Evolutionary conservation across 164 flowering plant species (phyloP), one percentile per base, ranked within the genome.

Genomic region (Berberis vulgaris): DNA sequence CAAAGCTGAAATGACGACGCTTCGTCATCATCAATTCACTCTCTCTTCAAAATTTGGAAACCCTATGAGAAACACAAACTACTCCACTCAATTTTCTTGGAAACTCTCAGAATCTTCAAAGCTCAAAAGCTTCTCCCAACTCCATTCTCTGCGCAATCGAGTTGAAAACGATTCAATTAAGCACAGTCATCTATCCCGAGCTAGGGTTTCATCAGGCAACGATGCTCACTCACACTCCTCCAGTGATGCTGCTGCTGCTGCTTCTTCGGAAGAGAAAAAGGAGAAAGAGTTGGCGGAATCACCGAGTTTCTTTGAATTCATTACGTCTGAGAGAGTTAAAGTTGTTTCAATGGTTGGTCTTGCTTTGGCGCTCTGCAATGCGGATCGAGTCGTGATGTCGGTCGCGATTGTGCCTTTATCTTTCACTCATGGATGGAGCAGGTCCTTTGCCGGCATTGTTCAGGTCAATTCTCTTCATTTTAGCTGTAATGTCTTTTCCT

Each of bases 331-430:
- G 87, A 76, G 97, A 66, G 92, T 94, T 57, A 94, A 94, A 63
- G 96, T 94, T 56, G 97, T 85, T 49, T 76, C 89, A 8, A 91
- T 91, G 96, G 76, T 94, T 2, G 97, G 83, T 3, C 66, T 89
- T 65, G 95, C 97, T 44, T 76, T 91, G 63, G 86, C 89, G 2
- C 86, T 94, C 7, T 91, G 99, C 55, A 94, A 85, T 72, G 95
- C 97, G 1, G 99, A 94, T 72, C 79, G 99, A 11, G 99, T 87
- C 42, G 96, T 94, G 3, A 94, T 94, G 97, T 94, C 99, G 0
- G 96, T 94, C 13, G 97, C 91, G 4, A 91, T 94, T 57, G 91
- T 94, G 38, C 99, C 99, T 7, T 63, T 94, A 64, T 90, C 96
- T 2, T 67, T 80, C 2, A 63, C 89, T 46, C 74, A 82, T 53